A percentile compares a stretch with the other conserved stretches of the same genome.
Conservation (phyloP, 129 eudicot genomes). For the Heracleum sosnowskyi region DNA sequence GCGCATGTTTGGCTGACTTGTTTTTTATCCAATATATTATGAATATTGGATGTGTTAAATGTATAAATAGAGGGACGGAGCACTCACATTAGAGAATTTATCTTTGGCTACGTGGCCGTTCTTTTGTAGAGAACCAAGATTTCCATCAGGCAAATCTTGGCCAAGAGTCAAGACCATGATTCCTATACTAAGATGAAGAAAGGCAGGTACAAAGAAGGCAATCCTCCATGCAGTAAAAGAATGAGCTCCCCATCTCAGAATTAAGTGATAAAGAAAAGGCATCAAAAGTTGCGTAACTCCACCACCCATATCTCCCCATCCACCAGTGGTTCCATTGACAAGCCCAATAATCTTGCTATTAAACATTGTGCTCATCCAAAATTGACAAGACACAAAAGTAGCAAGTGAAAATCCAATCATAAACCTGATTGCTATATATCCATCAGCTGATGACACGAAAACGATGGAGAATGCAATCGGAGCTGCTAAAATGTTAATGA, state of each 20-base stretch:
- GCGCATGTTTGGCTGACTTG: neutral
- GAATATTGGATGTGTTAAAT: neutral
- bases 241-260: conserved; percentile 7
- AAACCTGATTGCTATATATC: conserved; percentile 31
- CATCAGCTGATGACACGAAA: conserved; percentile 23
- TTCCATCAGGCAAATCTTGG: conserved; percentile 49
- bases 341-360: conserved; percentile 37
- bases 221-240: conserved; percentile 41
- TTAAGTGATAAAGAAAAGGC: conserved; percentile 33
- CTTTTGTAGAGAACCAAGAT: conserved; percentile 31
- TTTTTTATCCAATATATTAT: neutral
- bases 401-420: conserved; percentile 43
- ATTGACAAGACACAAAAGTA: conserved; percentile 37
- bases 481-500: conserved; percentile 28
- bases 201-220: conserved; percentile 37
- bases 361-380: conserved; percentile 49
- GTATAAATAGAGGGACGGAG: neutral
- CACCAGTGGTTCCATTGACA: conserved; percentile 44
- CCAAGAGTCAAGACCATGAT: conserved; percentile 29
- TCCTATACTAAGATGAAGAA: conserved; percentile 32
- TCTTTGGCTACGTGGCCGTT: conserved; percentile 28
- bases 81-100: conserved; percentile 27
- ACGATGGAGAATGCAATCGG: conserved; percentile 27
- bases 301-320: conserved; percentile 45
- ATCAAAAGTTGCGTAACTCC: conserved; percentile 39